A percentile compares a stretch with the other conserved stretches of the same genome.
Conservation (phyloP, 2,329 filamentous ascomycete genomes). For the Amylocarpus encephaloides region DNA sequence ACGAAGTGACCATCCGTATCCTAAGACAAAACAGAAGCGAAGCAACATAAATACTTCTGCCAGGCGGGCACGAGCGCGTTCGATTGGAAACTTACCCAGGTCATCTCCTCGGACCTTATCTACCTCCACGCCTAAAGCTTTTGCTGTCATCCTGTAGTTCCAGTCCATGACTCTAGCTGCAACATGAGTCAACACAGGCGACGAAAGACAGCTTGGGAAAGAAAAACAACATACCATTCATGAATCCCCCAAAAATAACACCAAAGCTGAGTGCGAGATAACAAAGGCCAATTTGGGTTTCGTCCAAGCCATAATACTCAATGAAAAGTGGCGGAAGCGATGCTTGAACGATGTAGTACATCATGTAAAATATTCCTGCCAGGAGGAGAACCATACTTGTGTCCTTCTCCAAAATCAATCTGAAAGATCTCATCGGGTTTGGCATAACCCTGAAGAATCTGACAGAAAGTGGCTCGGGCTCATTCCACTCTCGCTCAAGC, state of each 20-base stretch:
- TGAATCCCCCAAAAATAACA: neutral
- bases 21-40: too few species aligned
- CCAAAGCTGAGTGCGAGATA: slow-evolving; percentile 12
- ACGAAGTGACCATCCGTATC: too few species aligned
- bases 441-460: neutral
- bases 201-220: slow-evolving; percentile 20
- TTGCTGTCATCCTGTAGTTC: slow-evolving; percentile 46
- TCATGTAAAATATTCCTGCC: neutral
- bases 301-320: slow-evolving; percentile 39
- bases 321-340: slow-evolving; percentile 40
- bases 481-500: neutral
- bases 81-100: slow-evolving; percentile 34
- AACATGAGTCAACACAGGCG: neutral
- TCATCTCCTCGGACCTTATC: slow-evolving; percentile 41
- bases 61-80: slow-evolving; percentile 13
- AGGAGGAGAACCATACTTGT: neutral
- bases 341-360: slow-evolving; percentile 11
- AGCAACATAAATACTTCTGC: too few species aligned
- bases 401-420: neutral
- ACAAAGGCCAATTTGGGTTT: slow-evolving; percentile 18
- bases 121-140: slow-evolving; percentile 37
- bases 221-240: slow-evolving; percentile 29
- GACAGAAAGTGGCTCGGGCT: neutral
- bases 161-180: slow-evolving; percentile 38
- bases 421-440: slow-evolving; percentile 11